Percentiles rank a stretch among this genome's conserved stretches.
Conservation (phyloP, 2,329 filamentous ascomycete species). For the Neopestalotiopsis rosae region DNA sequence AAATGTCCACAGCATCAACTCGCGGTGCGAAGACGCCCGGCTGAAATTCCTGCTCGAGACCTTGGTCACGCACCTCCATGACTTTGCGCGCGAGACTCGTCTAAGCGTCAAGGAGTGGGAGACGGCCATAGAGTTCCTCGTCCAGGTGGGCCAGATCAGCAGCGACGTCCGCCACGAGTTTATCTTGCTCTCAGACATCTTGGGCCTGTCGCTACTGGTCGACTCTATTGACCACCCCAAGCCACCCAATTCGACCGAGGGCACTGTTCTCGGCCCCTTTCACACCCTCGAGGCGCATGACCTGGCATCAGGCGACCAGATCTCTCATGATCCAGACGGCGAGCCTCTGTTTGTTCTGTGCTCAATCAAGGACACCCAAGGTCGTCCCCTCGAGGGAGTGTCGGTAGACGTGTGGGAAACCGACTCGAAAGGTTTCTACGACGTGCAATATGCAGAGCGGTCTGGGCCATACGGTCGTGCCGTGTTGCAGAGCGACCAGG, state of each 20-base stretch:
- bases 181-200: constrained; percentile 80
- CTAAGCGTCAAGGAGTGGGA: constrained; percentile 82
- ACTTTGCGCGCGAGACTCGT: constrained; percentile 80
- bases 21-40: constrained; percentile 67
- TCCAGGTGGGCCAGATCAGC: constrained; percentile 73
- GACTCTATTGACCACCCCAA: constrained; percentile 86
- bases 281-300: constrained; percentile 77
- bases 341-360: constrained; percentile 76
- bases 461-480: constrained; percentile 73
- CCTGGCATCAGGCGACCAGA: constrained; percentile 61
- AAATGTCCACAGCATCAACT: constrained; percentile 77
- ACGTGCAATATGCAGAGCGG: constrained; percentile 75
- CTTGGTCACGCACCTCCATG: constrained; percentile 80
- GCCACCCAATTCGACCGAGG: constrained; percentile 71
- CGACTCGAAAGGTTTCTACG: constrained; percentile 78
- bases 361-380: constrained; percentile 68
- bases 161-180: constrained; percentile 80
- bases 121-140: constrained; percentile 73
- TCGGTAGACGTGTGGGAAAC: constrained; percentile 88
- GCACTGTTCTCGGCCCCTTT: constrained; percentile 82
- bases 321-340: constrained; percentile 73
- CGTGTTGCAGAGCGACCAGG: constrained; percentile 69
- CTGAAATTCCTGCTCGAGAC: constrained; percentile 75
- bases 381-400: constrained; percentile 66
- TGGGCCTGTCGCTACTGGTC: constrained; percentile 80